These are phyloP conservation scores for Sclerotinia nivalis DNA, from an alignment of 2,329 filamentous ascomycete species.

Conservation along the genomic window DNA sequence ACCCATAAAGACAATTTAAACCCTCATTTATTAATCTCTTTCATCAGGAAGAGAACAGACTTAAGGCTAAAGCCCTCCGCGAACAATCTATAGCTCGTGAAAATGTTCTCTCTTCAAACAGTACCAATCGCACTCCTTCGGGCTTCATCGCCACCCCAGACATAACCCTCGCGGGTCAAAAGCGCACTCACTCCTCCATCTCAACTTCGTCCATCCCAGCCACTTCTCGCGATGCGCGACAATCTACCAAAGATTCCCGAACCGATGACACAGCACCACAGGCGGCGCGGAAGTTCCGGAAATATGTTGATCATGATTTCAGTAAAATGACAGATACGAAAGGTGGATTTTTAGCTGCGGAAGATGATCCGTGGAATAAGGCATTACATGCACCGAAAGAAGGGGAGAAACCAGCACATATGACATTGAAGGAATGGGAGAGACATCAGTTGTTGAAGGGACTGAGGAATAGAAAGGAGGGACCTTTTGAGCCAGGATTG, in stretches of 20 bases:
- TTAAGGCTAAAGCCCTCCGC: constrained; percentile 84
- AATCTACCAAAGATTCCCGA: constrained; percentile 42
- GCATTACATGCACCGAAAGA: constrained; percentile 61
- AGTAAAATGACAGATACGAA: constrained; percentile 98
- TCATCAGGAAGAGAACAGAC: constrained; percentile 76
- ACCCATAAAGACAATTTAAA: not conserved
- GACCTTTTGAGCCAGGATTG: constrained; percentile 87
- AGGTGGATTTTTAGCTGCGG: constrained; percentile 86
- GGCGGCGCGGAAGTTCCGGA: constrained; percentile 83
- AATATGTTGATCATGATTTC: constrained; percentile 97
- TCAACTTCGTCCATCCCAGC: constrained; percentile 53
- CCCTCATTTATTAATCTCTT: constrained; percentile 18
- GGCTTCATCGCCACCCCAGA: constrained; percentile 71
- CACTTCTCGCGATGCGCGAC: constrained; percentile 66
- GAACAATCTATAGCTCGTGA: constrained; percentile 68
- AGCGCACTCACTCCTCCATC: constrained; percentile 69
- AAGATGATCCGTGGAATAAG: constrained; percentile 89
- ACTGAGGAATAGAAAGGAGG: constrained; percentile 70
- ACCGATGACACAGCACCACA: constrained; percentile 44
- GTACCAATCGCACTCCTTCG: constrained; percentile 55
- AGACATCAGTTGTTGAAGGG: constrained; percentile 72
- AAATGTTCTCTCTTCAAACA: constrained; percentile 44
- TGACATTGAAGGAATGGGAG: constrained; percentile 93
- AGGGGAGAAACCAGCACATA: constrained; percentile 75
- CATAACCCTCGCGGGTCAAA: constrained; percentile 63